Conservation (phyloP, 805 yeast genomes). For the Allodekkera sacchari region DNA sequence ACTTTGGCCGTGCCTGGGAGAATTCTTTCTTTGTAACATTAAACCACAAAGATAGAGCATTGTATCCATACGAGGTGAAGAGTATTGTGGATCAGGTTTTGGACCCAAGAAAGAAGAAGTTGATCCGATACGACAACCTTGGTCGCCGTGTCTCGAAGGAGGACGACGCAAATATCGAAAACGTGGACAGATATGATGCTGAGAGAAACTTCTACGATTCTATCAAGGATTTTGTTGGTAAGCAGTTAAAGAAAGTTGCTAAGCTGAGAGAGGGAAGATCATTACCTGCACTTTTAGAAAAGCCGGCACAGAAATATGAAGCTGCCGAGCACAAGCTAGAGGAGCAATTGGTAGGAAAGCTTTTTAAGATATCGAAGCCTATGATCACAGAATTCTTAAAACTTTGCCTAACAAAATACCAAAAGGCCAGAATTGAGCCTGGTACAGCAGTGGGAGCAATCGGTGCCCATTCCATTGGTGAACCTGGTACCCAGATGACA, state of each 20-base stretch:
- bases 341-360: conserved; percentile 48
- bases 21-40: conserved; percentile 76
- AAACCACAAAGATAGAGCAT: conserved; percentile 40
- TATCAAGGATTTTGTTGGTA: conserved; percentile 51
- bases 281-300: conserved; percentile 30
- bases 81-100: conserved; percentile 48
- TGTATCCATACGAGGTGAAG: conserved; percentile 64
- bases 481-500: conserved; percentile 99
- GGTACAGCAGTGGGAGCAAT: conserved; percentile 99
- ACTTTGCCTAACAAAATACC: conserved; percentile 74
- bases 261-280: conserved; percentile 46
- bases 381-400: conserved; percentile 60
- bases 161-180: conserved; percentile 44
- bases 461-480: conserved; percentile 99
- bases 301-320: conserved; percentile 25
- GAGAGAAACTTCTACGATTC: conserved; percentile 80
- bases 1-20: conserved; percentile 90
- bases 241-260: conserved; percentile 52
- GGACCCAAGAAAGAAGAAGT: conserved; percentile 48
- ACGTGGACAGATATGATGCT: conserved; percentile 79
- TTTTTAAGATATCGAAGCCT: conserved; percentile 54
- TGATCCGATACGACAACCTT: conserved; percentile 64
- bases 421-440: conserved; percentile 90
- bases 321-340: conserved; percentile 12
- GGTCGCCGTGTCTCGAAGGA: conserved; percentile 45